phyloP scores from a whole-genome alignment of 140 eudicot species.

The Oenanthe javanica region DNA sequence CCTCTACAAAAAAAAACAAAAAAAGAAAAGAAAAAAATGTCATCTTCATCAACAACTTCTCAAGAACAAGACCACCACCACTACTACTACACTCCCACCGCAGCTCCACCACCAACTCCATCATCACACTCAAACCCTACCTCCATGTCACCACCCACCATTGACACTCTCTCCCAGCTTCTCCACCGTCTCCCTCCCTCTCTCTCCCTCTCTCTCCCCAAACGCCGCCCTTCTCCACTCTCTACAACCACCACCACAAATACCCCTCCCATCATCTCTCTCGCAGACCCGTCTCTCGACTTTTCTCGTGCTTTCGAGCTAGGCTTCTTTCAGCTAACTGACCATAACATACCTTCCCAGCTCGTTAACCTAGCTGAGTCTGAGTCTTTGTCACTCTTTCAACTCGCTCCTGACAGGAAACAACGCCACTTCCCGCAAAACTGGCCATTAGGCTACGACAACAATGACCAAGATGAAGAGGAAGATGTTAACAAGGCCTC shows the following conservation, averaged over 20 bases:
- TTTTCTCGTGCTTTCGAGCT: constrained; percentile 33
- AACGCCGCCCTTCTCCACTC: constrained; percentile 41
- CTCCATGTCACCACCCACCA: constrained; percentile 22
- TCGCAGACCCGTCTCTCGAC: constrained; percentile 24
- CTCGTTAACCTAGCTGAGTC: constrained; percentile 63
- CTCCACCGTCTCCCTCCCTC: constrained; percentile 77
- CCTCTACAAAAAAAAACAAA: neutral
- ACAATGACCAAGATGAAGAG: constrained; percentile 27
- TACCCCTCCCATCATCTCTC: constrained; percentile 30
- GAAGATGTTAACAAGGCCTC: neutral
- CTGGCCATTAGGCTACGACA: constrained; percentile 72
- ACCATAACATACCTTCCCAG: constrained; percentile 39
- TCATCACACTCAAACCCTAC: constrained; percentile 26
- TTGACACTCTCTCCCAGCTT: constrained; percentile 53
- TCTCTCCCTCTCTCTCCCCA: constrained; percentile 42
- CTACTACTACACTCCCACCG: constrained; percentile 31
- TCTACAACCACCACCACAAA: constrained; percentile 23
- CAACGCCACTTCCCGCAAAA: constrained; percentile 31
- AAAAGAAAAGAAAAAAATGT: neutral
- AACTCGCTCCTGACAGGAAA: constrained; percentile 36
- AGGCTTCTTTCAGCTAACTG: constrained; percentile 65
- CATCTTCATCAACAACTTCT: neutral
- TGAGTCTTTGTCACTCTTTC: constrained; percentile 43
- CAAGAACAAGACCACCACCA: constrained; percentile 8
- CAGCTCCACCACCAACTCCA: constrained; percentile 59